Evolutionary conservation across 345 rosid genomes (phyloP).

Genomic region (Linum usitatissimum): DNA sequence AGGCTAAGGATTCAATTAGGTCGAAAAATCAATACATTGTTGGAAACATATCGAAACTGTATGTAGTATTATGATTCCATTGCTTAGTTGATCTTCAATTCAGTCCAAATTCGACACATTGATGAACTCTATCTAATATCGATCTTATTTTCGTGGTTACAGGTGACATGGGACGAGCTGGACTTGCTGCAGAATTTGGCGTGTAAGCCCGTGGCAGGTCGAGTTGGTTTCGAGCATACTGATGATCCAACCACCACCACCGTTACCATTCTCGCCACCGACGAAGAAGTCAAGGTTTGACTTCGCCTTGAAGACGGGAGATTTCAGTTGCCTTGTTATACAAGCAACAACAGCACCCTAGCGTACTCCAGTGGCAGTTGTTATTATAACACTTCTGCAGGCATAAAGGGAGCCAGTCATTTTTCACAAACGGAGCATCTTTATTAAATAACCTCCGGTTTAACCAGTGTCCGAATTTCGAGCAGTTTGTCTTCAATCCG

Average conservation of each 20-base stretch:
- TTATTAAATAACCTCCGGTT: neutral
- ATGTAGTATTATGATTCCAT: too few relatives aligned
- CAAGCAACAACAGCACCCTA: slow-evolving; percentile 6
- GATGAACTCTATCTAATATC: too few relatives aligned
- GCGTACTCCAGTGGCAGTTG: neutral
- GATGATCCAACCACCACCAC: neutral
- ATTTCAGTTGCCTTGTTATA: slow-evolving; percentile 3
- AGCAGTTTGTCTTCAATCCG: slow-evolving; percentile 20
- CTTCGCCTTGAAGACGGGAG: neutral
- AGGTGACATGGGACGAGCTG: slow-evolving; percentile 11
- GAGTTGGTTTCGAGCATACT: slow-evolving; percentile 2
- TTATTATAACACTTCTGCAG: slow-evolving; percentile 6
- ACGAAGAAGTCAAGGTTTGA: slow-evolving; percentile 4
- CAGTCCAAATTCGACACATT: too few relatives aligned
- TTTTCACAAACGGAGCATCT: slow-evolving; percentile 3
- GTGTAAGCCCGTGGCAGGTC: slow-evolving; percentile 7
- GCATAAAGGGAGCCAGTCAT: slow-evolving; percentile 14
- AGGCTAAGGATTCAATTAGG: neutral
- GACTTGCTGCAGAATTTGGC: slow-evolving; percentile 8
- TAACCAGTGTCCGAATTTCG: slow-evolving; percentile 36
- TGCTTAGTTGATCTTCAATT: too few relatives aligned
- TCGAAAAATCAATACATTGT: neutral
- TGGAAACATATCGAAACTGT: too few relatives aligned
- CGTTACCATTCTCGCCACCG: neutral
- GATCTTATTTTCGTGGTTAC: neutral